A percentile compares a stretch with the other conserved stretches of the same genome.
These are phyloP conservation scores for Irpex sp. DNA, from an alignment of 1,284 basidiomycete species.

Conservation along the genomic window DNA sequence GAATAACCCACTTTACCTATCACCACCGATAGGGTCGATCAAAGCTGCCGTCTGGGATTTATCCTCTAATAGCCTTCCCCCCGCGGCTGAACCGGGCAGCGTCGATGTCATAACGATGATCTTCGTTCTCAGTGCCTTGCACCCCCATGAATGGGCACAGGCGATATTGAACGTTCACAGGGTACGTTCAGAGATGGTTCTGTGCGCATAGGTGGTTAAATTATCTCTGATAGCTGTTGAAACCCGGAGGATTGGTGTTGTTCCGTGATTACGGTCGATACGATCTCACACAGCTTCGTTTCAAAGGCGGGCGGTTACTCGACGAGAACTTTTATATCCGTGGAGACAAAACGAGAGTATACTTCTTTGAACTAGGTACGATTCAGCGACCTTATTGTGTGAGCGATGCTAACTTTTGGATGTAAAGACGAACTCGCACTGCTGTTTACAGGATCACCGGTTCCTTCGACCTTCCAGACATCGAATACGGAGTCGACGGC, in stretches of 20 bases:
- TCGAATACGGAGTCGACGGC: conserved; percentile 30
- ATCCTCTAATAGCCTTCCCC: conserved; percentile 64
- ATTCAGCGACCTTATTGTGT: not conserved
- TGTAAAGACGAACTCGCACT: conserved; percentile 75
- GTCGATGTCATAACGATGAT: conserved; percentile 92
- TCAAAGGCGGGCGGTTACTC: conserved; percentile 85
- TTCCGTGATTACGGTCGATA: conserved; percentile 95
- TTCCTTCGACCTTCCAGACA: conserved; percentile 28
- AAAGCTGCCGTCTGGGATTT: conserved; percentile 91
- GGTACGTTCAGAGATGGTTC: conserved; percentile 36
- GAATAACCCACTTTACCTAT: conserved; percentile 69
- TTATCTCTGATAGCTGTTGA: conserved; percentile 63
- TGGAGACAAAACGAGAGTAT: conserved; percentile 95
- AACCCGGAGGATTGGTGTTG: conserved; percentile 82
- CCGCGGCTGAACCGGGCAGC: conserved; percentile 56
- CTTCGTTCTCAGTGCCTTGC: conserved; percentile 92
- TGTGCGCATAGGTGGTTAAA: not conserved
- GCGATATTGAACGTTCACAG: conserved; percentile 84
- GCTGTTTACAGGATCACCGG: conserved; percentile 67
- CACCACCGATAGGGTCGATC: conserved; percentile 69
- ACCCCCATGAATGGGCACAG: conserved; percentile 88
- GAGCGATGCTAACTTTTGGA: not conserved
- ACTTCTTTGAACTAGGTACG: conserved; percentile 87
- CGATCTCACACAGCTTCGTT: conserved; percentile 91
- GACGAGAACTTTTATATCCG: conserved; percentile 94